Evolutionary conservation across 73 alveolate species (phyloP), one percentile per base, ranked within the genome.

Genomic region (Halteria grandinella): DNA sequence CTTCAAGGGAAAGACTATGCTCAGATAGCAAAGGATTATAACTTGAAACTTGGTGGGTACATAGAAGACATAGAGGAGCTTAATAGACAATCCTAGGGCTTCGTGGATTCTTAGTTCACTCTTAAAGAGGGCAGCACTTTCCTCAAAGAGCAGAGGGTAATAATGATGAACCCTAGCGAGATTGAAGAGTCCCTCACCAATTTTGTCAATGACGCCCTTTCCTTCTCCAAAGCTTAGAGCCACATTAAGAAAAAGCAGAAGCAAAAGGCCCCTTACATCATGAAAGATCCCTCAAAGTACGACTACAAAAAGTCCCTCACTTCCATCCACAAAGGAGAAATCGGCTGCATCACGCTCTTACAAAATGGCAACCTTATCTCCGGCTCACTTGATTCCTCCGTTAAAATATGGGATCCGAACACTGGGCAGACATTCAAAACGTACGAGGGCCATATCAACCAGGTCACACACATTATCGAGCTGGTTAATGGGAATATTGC

Each of bases 401-500:
- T 87, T 15, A 70, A 69, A 28, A 58, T 87, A 17, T 87, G 95
- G 91, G 85, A 87, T 45, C 79, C 79, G 14, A 45, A 40, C n/a
- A 48, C 86, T 0, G 87, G 82, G 28, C 51, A 69, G 40, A 25
- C 59, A n/a, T n/a, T 60, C 3, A 72, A 63, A 25, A 55, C 31
- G 14, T 44, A 53, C 63, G 92, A 83, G 32, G 92, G 92, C 18
- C 92, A 83, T 50, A 83, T 87, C 28, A 87, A 83, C 39, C 20
- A 63, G 17, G 77, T 83, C 28, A 31, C 73, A 0, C 58, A 81
- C 24, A 29, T 74, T 15, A 59, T 74, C 17, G 85, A 83, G 58
- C 49, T 83, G 3, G 31, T 25, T 34, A 48, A 33, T 34, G 87
- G 91, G 23, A 55, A 71, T 37, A 23, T 82, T 2, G 91, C 86